phyloP scores from a whole-genome alignment of 805 yeast species.

The Ogataea ramenticola region DNA sequence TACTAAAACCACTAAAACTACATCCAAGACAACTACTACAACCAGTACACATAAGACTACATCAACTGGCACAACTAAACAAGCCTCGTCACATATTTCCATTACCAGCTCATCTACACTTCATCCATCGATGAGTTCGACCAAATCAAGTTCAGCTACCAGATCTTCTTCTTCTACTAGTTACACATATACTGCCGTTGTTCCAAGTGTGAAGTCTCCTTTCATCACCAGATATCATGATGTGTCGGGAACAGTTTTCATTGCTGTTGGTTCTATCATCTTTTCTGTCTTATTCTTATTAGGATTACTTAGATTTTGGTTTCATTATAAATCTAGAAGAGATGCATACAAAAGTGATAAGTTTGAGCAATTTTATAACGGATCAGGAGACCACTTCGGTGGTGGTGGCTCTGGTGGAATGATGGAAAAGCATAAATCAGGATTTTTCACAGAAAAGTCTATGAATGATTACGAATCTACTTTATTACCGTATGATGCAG shows the following conservation, averaged over 20 bases:
- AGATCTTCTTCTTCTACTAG: slow-evolving; percentile 4
- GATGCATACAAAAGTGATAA: slow-evolving; percentile 10
- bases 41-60: background rate
- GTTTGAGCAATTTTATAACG: slow-evolving; percentile 13
- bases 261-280: slow-evolving; percentile 32
- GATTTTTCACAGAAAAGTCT: background rate
- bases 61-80: background rate
- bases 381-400: slow-evolving; percentile 4
- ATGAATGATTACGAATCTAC: background rate
- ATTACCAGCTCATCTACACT: background rate
- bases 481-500: background rate
- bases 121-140: background rate
- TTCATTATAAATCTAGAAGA: slow-evolving; percentile 19
- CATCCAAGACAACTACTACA: background rate
- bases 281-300: slow-evolving; percentile 14
- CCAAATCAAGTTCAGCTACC: slow-evolving; percentile 1
- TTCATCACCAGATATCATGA: slow-evolving; percentile 20
- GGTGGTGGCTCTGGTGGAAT: background rate
- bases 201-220: slow-evolving; percentile 23
- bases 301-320: slow-evolving; percentile 15
- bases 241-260: slow-evolving; percentile 34
- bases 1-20: background rate
- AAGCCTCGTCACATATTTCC: background rate
- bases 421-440: background rate
- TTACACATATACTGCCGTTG: slow-evolving; percentile 12